Evolutionary conservation across 1,284 basidiomycete genomes (phyloP), one percentile per base, ranked within the genome.

Genomic region (Cryptococcus hybrid): DNA sequence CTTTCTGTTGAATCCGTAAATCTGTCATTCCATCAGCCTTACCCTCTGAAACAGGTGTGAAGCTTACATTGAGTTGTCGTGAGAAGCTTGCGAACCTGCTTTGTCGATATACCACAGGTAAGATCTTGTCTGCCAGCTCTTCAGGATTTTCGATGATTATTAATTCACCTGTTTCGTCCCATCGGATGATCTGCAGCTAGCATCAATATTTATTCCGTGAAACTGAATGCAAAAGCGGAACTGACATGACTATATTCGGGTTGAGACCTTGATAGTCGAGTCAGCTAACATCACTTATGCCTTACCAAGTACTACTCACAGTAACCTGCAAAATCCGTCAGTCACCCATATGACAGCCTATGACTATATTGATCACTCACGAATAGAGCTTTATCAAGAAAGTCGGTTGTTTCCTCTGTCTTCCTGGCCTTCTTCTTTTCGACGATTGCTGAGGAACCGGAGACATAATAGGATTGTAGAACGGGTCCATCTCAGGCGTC

Each of bases 1-100:
- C 78, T 92, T 92, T 78, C 90, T 89, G 89, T 92, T 92, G 82
- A 91, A 93, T 64, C 90, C 91, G 80, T 93, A 93, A 78, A 93
- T 93, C 90, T 92, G 73, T 18, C 5, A 3, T 34, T 30, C 36
- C n/a, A 38, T 51, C 49, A 52, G 51, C 30, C 67, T 66, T 13
- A 9, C 18, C 18, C 36, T 13, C 15, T 12, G 13, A 56, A 61
- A 66, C 61, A 61, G 67, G 57, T 55, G 18, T 18, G 18, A 54
- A 47, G 82, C 86, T 68, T 71, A 92, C 90, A 80, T 93, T 93
- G 72, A 93, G 85, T 83, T 93, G 90, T 77, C 90, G 85, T 62
- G 90, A 92, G 83, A 93, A 93, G 82, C 88, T 89, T 46, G 91
- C 91, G 77, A 93, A 93, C 79, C 90, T 84, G 74, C 88, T 92